Evolutionary conservation across 352 stramenopile species (phyloP), one percentile per base, ranked within the genome.

Genomic region (Phytophthora kernoviae): DNA sequence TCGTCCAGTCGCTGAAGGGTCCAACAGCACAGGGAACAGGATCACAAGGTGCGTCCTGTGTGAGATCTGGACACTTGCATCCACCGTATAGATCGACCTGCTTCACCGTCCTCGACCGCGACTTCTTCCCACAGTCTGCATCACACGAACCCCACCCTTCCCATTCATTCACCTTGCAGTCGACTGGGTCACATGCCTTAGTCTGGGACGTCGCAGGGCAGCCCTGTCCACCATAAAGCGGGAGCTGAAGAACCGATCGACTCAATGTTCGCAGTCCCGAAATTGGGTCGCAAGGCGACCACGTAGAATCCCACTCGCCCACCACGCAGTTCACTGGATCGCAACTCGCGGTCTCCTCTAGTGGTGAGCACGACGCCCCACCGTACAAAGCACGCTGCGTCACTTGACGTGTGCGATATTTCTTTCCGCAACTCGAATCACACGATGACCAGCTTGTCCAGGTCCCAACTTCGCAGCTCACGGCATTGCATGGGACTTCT

Each of bases 1-100:
- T 58, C 0, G 64, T 74, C 73, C 77, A 88, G n/a, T 84, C 73
- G 26, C 62, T 69, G 44, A 70, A 89, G 10, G 61, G 57, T 9
- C 65, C 75, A 32, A 86, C 49, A 0, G 41, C 55, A 27, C 81
- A 91, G 1, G 70, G 32, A 7, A 87, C 55, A 0, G 75, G 64
- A 41, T 89, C 79, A n/a, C 81, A 91, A 10, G 40, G 43, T 0
- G 53, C 65, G 1, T 60, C 42, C 6, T 88, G 59, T 0, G 47
- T 65, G n/a, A 91, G 72, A 2, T 48, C 15, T 1, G 73, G 77
- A 24, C 81, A 91, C 41, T 59, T 58, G 7, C 58, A 62, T 11
- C 81, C 81, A 7, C 81, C 81, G 40, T 88, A 89, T 42, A 84
- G 50, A 51, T 84, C 77, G 1, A 49, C 2, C 34, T 76, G 76